Conservation (phyloP, 139 green algal genomes). For the Closterium sp. region DNA sequence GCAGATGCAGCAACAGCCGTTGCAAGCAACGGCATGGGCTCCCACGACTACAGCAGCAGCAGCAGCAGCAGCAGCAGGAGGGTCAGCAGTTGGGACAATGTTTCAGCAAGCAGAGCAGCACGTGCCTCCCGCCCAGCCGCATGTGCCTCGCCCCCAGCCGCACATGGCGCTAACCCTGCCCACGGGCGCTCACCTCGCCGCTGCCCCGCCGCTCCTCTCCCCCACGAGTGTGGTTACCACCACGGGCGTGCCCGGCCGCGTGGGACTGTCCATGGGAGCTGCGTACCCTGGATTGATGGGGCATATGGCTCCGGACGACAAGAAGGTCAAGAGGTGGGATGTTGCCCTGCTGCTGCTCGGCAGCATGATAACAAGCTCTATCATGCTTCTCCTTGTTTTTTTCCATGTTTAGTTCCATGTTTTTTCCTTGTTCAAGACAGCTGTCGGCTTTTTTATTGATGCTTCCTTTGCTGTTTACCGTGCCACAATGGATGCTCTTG, state of each 20-base stretch:
- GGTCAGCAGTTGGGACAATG: no score
- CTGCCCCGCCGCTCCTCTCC: background rate
- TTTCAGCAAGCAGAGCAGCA: background rate
- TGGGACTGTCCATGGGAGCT: background rate
- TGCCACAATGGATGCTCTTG: no score
- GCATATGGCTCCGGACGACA: background rate
- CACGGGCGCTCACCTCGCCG: background rate
- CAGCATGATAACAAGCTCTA: background rate
- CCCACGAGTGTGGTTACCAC: background rate
- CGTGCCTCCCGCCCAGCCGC: background rate
- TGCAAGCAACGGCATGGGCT: background rate
- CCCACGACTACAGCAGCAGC: background rate
- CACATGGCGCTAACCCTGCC: background rate
- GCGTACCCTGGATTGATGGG: background rate
- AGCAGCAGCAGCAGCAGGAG: conserved; percentile 1
- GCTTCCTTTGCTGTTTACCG: background rate
- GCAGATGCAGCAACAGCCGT: background rate
- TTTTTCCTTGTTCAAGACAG: background rate
- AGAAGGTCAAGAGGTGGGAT: background rate
- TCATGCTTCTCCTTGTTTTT: background rate
- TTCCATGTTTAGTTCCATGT: background rate
- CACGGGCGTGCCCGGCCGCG: background rate
- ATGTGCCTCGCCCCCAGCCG: background rate
- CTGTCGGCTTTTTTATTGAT: background rate
- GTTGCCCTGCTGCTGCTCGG: background rate